Evolutionary conservation across 2,329 filamentous ascomycete species (phyloP).

Genomic region (Cladophialophora carrionii): DNA sequence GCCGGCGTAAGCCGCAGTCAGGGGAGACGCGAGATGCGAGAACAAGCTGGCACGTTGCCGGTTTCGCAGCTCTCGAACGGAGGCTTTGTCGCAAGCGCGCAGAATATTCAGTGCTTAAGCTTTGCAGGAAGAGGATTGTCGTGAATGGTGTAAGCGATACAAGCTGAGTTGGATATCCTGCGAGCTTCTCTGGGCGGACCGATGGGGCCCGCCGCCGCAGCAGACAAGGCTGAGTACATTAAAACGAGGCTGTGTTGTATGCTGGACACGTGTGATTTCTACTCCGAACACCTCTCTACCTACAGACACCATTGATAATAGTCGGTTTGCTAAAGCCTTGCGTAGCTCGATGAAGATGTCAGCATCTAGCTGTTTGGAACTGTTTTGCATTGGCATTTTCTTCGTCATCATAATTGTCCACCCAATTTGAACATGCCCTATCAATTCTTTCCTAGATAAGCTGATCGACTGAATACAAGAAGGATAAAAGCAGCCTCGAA

Average conservation of each 20-base stretch:
- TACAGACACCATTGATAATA: neutral
- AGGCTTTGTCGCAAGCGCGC: neutral
- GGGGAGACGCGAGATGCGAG: conserved; percentile 11
- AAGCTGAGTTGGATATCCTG: neutral
- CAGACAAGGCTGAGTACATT: neutral
- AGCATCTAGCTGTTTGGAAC: neutral
- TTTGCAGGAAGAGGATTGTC: neutral
- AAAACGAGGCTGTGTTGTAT: neutral
- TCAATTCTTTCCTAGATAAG: conserved; percentile 16
- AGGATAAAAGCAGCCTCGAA: conserved; percentile 4
- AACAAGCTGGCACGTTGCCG: neutral
- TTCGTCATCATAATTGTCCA: conserved; percentile 2
- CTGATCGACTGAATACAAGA: conserved; percentile 14
- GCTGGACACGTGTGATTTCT: neutral
- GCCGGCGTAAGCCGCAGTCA: conserved; percentile 22
- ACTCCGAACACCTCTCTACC: neutral
- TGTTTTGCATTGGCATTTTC: conserved; percentile 12
- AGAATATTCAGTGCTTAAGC: neutral
- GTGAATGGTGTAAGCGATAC: neutral
- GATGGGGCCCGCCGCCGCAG: neutral
- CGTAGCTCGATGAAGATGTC: neutral
- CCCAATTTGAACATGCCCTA: neutral
- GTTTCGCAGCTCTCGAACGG: neutral
- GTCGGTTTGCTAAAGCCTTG: neutral
- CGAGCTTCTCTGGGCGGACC: neutral